Conservation (phyloP, 2,329 filamentous ascomycete genomes). For the Lachnellula arida region DNA sequence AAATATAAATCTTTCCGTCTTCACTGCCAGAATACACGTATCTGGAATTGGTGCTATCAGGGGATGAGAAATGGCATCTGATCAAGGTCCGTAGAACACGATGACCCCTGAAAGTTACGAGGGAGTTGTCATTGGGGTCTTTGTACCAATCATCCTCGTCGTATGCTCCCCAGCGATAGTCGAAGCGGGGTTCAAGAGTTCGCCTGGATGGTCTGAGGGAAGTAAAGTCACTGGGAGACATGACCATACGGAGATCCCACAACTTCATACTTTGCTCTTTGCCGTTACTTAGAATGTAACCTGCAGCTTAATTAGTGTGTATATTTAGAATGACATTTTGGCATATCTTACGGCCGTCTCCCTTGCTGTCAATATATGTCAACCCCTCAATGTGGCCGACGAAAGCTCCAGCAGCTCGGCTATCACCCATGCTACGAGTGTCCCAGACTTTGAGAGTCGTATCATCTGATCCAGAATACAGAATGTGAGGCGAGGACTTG, state of each 20-base stretch:
- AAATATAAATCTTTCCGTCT: conserved; percentile 86
- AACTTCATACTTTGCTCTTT: conserved; percentile 98
- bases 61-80: conserved; percentile 90
- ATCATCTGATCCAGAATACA: conserved; percentile 95
- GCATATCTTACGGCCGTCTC: conserved; percentile 49
- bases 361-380: conserved; percentile 66
- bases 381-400: conserved; percentile 62
- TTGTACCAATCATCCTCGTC: conserved; percentile 61
- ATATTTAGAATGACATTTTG: background rate
- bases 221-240: conserved; percentile 62
- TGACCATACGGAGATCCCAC: conserved; percentile 91
- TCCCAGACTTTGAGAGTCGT: conserved; percentile 96
- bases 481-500: conserved; percentile 79
- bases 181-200: conserved; percentile 52
- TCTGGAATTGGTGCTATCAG: conserved; percentile 76
- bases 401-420: conserved; percentile 63
- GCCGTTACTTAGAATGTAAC: conserved; percentile 84
- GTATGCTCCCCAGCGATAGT: conserved; percentile 69
- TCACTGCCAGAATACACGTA: conserved; percentile 92
- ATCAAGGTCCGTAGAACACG: conserved; percentile 85
- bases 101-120: conserved; percentile 92
- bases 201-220: conserved; percentile 51
- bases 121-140: conserved; percentile 80
- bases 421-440: conserved; percentile 82
- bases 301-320: conserved; percentile 15